Conservation (phyloP, 352 stramenopile genomes). For the Discostella stelligera region DNA sequence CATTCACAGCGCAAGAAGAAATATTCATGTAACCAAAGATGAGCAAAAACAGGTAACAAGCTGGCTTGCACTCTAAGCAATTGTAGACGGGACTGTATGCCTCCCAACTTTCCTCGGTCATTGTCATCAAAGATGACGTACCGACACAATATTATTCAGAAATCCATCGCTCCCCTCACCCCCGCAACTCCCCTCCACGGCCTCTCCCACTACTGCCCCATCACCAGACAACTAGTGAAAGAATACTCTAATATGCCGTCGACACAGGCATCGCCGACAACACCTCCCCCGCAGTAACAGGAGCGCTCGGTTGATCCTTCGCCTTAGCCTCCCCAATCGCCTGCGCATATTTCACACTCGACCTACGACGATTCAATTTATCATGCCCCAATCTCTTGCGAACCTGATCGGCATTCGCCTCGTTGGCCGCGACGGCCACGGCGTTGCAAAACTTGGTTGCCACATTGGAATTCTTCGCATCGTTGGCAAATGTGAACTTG, state of each 20-base stretch:
- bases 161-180: not conserved
- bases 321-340: conserved; percentile 62
- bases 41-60: not conserved
- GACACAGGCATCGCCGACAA: conserved; percentile 41
- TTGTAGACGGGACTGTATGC: not conserved
- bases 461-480: conserved; percentile 11
- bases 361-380: conserved; percentile 61
- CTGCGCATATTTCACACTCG: conserved; percentile 66
- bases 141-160: not conserved
- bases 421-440: conserved; percentile 34
- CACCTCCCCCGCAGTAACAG: conserved; percentile 43
- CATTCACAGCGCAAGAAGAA: not conserved
- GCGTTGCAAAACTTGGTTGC: conserved; percentile 52
- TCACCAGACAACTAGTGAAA: not conserved
- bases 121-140: not conserved
- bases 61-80: not conserved
- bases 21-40: not conserved
- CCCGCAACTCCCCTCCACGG: not conserved
- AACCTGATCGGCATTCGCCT: conserved; percentile 57
- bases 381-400: conserved; percentile 69
- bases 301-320: conserved; percentile 66
- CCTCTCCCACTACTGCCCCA: not conserved
- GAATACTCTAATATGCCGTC: conserved; percentile 10
- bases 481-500: conserved; percentile 56
- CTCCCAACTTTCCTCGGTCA: too few relatives aligned